A percentile compares a stretch with the other conserved stretches of the same genome.
Evolutionary conservation across 2,329 filamentous ascomycete species (phyloP).

Genomic region (Phialemoniopsis sp.): DNA sequence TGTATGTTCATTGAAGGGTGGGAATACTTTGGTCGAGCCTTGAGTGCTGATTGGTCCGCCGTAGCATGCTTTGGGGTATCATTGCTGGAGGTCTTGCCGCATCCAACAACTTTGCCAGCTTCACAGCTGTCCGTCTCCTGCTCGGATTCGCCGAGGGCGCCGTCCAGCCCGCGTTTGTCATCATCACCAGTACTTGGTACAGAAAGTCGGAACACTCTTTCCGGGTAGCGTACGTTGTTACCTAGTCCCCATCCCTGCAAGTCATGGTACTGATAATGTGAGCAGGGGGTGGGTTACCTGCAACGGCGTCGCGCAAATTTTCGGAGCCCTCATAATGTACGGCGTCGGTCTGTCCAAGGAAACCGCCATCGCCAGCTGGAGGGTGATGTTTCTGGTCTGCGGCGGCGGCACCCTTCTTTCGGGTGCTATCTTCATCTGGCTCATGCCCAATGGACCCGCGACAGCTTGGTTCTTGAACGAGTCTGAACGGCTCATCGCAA

Average conservation of each 20-base stretch:
- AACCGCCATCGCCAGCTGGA: constrained; percentile 4
- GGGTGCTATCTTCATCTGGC: constrained; percentile 1
- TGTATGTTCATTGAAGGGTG: too few species aligned
- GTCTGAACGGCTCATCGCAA: not conserved
- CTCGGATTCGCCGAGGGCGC: constrained; percentile 35
- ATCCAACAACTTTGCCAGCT: constrained; percentile 27
- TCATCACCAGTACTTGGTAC: constrained; percentile 37
- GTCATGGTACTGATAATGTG: too few species aligned
- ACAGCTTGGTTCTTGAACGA: constrained; percentile 3
- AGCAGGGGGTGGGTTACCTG: constrained; percentile 39
- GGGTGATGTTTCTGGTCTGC: constrained; percentile 6
- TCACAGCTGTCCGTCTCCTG: constrained; percentile 28
- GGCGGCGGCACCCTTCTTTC: not conserved
- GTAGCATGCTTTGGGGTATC: too few species aligned
- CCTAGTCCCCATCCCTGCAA: constrained; percentile 4
- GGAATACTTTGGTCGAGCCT: too few species aligned
- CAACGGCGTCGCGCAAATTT: constrained; percentile 39
- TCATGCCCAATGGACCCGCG: not conserved
- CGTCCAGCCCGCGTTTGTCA: constrained; percentile 38
- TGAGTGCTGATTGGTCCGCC: too few species aligned
- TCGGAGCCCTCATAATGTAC: too few species aligned
- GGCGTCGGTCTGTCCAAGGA: not conserved
- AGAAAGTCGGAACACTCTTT: constrained; percentile 27
- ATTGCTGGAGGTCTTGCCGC: too few species aligned
- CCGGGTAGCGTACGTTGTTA: constrained; percentile 16